Conservation (phyloP, 2,329 filamentous ascomycete species). For the Hypoxylon rubiginosum region DNA sequence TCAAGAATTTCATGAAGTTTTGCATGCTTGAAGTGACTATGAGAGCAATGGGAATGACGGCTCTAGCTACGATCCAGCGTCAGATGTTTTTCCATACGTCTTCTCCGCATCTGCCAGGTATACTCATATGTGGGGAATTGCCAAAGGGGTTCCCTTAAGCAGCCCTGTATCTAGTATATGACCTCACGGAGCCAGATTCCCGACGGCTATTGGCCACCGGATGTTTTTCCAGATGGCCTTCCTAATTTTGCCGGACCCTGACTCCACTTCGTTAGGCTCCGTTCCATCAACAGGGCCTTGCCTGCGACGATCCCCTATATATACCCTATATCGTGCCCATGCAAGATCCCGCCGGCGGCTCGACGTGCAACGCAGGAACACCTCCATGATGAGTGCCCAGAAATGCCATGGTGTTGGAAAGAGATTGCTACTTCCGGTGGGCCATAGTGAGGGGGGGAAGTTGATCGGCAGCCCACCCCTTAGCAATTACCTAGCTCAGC, state of each 20-base stretch:
- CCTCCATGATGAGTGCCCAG: conserved; percentile 25
- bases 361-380: conserved; percentile 12
- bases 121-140: conserved; percentile 17
- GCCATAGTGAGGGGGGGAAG: conserved; percentile 21
- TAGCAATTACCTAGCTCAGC: conserved; percentile 15
- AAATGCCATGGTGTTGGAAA: conserved; percentile 26
- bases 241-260: conserved; percentile 37
- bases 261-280: conserved; percentile 36
- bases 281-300: conserved; percentile 33
- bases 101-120: conserved; percentile 21
- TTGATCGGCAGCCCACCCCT: conserved; percentile 18
- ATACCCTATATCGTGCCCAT: conserved; percentile 17
- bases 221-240: conserved; percentile 40
- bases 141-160: conserved; percentile 12
- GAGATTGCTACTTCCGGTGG: conserved; percentile 37
- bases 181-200: conserved; percentile 37
- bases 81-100: conserved; percentile 3
- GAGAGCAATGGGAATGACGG: background rate
- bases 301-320: conserved; percentile 31
- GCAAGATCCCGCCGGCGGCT: conserved; percentile 29
- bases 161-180: conserved; percentile 24
- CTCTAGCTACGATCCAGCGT: conserved; percentile 18
- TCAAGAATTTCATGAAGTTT: conserved; percentile 14
- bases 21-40: background rate
- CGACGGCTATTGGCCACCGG: conserved; percentile 37